Evolutionary conservation across 2,329 filamentous ascomycete species (phyloP), one percentile per base, ranked within the genome.

Genomic region (Dactylonectria estremocensis): DNA sequence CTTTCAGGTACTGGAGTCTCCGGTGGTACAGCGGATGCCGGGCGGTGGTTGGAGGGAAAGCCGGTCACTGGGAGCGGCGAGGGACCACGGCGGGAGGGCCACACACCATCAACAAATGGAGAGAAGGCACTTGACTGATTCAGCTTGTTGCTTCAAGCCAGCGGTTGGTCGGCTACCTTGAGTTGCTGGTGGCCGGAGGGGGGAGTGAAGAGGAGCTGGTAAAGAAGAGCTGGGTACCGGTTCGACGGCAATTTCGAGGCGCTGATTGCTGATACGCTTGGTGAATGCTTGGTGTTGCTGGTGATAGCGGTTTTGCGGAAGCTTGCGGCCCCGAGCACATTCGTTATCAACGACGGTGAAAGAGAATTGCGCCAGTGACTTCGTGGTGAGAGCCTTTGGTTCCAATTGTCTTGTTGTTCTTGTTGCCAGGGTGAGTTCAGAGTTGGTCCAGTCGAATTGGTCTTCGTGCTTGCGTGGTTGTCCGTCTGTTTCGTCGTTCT

Each of bases 31-130:
- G 67, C 50, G 45, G 53, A 49, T 28, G 8, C 16, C 31, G 58
- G 64, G 49, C 59, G 56, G 46, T 40, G 55, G 43, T 66, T 71
- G 71, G 72, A 62, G 59, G 49, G 64, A 67, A n/a, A 59, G 65
- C 64, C 66, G 67, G 73, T 75, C 72, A 75, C 73, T 72, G 60
- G 40, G 55, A 73, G 54, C 58, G 66, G 70, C 73, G 66, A 75
- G 68, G 60, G 64, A 75, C 73, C 72, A 74, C 68, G 53, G 69
- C 54, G 67, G 67, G 45, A 75, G 67, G 70, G 64, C 69, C 67
- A 74, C 73, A 76, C 74, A 76, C 73, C 69, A 75, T 70, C 64
- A 64, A 71, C 64, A 64, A 71, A 37, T 50, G 59, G 55, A 24
- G 43, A 35, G 56, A 54, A 71, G 56, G 69, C 71, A 68, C 64